Evolutionary conservation across 768 basidiomycete species (phyloP).

Genomic region (Pleurotus sapidus): DNA sequence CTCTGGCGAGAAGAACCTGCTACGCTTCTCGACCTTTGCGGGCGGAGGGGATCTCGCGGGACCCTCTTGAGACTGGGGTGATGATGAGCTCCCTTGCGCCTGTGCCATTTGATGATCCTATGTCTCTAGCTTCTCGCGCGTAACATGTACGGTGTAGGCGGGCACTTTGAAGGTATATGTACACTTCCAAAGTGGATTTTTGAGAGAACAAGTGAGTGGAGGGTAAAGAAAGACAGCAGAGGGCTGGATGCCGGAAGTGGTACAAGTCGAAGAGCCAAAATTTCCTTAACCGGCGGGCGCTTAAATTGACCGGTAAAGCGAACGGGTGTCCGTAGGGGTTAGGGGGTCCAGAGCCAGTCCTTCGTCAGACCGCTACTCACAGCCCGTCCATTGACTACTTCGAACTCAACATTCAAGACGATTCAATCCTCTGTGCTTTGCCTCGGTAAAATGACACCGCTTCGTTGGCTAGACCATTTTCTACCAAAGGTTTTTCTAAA

Average conservation of each 20-base stretch:
- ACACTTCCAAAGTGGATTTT: background rate
- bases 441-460: too few relatives aligned
- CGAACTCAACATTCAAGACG: too few relatives aligned
- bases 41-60: background rate
- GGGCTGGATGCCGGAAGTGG: conserved; percentile 1
- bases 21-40: background rate
- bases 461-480: too few relatives aligned
- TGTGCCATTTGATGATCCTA: conserved; percentile 4
- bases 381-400: too few relatives aligned
- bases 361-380: too few relatives aligned
- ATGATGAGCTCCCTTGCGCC: conserved; percentile 2
- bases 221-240: background rate
- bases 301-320: background rate
- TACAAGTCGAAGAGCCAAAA: background rate
- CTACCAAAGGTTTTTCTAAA: too few relatives aligned
- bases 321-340: too few relatives aligned
- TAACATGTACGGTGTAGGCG: conserved; percentile 3
- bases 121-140: background rate
- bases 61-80: background rate
- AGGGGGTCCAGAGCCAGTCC: too few relatives aligned
- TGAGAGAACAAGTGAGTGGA: background rate
- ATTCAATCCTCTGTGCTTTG: too few relatives aligned
- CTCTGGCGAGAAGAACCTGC: conserved; percentile 30
- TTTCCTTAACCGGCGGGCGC: conserved; percentile 1
- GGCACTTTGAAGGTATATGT: background rate